A percentile compares a stretch with the other conserved stretches of the same genome.
These are phyloP conservation scores for Aplosporella prunicola DNA, from an alignment of 2,329 filamentous ascomycete species.

Conservation along the genomic window DNA sequence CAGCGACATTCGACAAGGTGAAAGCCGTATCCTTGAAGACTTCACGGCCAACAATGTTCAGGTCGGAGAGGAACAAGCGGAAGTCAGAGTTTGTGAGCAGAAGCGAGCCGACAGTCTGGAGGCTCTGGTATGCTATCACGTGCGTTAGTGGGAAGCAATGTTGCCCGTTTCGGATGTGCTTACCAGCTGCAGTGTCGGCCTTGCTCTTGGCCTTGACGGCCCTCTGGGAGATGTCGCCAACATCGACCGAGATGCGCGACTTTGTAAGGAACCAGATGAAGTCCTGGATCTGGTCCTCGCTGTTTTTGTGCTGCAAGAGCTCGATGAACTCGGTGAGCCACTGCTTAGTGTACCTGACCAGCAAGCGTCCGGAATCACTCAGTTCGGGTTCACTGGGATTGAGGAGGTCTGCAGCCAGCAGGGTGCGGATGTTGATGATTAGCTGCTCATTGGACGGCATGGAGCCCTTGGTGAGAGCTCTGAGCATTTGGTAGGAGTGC, in stretches of 20 bases:
- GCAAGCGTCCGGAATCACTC: slow-evolving; percentile 64
- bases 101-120: slow-evolving; percentile 75
- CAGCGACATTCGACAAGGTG: slow-evolving; percentile 64
- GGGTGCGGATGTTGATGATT: slow-evolving; percentile 67
- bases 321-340: slow-evolving; percentile 74
- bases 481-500: slow-evolving; percentile 84
- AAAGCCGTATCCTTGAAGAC: slow-evolving; percentile 82
- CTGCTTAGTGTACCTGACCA: slow-evolving; percentile 62
- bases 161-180: slow-evolving; percentile 18
- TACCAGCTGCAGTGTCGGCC: slow-evolving; percentile 63
- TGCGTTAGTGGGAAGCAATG: not conserved
- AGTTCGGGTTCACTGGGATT: slow-evolving; percentile 66
- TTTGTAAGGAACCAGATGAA: slow-evolving; percentile 78
- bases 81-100: slow-evolving; percentile 87
- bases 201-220: slow-evolving; percentile 55
- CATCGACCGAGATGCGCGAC: slow-evolving; percentile 60
- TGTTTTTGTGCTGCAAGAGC: slow-evolving; percentile 75
- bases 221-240: slow-evolving; percentile 51
- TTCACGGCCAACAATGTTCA: slow-evolving; percentile 68
- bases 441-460: slow-evolving; percentile 87
- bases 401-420: slow-evolving; percentile 68
- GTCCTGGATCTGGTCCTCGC: slow-evolving; percentile 77
- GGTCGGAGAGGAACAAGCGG: slow-evolving; percentile 71
- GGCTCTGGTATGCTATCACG: slow-evolving; percentile 61
- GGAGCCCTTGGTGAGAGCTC: slow-evolving; percentile 71